phyloP scores from a whole-genome alignment of 345 rosid species.

The Acer negundo region DNA sequence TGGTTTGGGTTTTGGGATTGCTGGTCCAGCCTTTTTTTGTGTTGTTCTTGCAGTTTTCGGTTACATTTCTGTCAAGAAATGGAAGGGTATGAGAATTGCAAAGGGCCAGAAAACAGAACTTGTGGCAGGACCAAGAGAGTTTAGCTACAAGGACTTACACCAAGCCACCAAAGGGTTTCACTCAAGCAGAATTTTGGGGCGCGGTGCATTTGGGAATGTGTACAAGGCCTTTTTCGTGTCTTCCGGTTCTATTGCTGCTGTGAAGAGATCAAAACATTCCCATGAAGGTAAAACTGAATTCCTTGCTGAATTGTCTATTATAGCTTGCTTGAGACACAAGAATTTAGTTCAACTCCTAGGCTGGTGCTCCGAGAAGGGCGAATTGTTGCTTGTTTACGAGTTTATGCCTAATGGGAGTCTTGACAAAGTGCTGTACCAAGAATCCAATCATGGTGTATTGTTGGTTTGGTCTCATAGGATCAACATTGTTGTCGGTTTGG shows the following conservation, averaged over 20 bases:
- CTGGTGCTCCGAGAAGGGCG: conserved; percentile 91
- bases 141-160: conserved; percentile 71
- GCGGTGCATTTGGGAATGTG: conserved; percentile 88
- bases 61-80: conserved; percentile 58
- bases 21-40: conserved; percentile 78
- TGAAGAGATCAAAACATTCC: conserved; percentile 79
- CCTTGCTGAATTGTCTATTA: conserved; percentile 76
- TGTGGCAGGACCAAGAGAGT: conserved; percentile 71
- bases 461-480: conserved; percentile 73
- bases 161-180: conserved; percentile 85
- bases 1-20: conserved; percentile 77
- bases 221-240: conserved; percentile 68
- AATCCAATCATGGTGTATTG: conserved; percentile 39
- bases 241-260: conserved; percentile 68
- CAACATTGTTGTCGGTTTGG: conserved; percentile 75
- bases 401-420: conserved; percentile 95
- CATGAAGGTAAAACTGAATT: conserved; percentile 89
- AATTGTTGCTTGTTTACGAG: conserved; percentile 86
- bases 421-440: conserved; percentile 73
- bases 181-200: conserved; percentile 75
- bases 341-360: conserved; percentile 86
- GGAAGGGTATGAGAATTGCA: conserved; percentile 50
- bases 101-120: conserved; percentile 67
- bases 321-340: conserved; percentile 94
- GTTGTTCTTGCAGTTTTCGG: conserved; percentile 61